Percentiles rank a stretch among this genome's conserved stretches.
phyloP scores from a whole-genome alignment of 78 protist species.

The Tieghemostelium lacteum region DNA sequence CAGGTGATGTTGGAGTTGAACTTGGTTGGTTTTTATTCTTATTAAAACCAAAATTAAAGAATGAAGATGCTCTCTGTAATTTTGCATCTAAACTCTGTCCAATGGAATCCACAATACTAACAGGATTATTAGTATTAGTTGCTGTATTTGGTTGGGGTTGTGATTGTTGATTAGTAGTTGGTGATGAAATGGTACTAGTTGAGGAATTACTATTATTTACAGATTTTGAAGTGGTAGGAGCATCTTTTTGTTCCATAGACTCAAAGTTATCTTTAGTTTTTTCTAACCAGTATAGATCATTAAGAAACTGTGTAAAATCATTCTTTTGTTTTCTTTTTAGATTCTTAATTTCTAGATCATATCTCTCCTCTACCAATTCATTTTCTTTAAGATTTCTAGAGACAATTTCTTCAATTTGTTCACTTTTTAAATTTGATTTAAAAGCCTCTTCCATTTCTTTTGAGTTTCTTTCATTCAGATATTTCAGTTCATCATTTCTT shows the following conservation, averaged over 20 bases:
- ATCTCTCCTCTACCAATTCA: conserved; percentile 8
- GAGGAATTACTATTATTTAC: background rate
- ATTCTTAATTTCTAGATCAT: conserved; percentile 12
- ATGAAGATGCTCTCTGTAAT: conserved; percentile 61
- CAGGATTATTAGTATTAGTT: conserved; percentile 5
- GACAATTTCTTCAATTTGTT: conserved; percentile 30
- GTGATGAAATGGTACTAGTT: background rate
- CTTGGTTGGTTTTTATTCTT: conserved; percentile 37
- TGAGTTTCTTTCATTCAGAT: conserved; percentile 46
- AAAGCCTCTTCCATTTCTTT: conserved; percentile 57
- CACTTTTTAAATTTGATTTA: background rate
- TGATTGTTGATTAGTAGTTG: background rate
- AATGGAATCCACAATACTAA: conserved; percentile 36
- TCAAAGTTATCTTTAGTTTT: conserved; percentile 65
- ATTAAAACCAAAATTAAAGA: conserved; percentile 34
- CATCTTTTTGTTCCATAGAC: conserved; percentile 10
- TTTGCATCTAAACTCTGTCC: conserved; percentile 55
- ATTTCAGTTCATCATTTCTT: conserved; percentile 37
- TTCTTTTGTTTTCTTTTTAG: conserved; percentile 45
- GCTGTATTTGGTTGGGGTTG: background rate
- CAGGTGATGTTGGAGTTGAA: background rate
- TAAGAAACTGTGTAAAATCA: conserved; percentile 49
- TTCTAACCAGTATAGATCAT: conserved; percentile 69
- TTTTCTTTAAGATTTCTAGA: conserved; percentile 18
- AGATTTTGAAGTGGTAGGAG: background rate